These are phyloP conservation scores for Ascodesmis nigricans DNA, from an alignment of 495 filamentous ascomycete genomes.

Conservation along the genomic window DNA sequence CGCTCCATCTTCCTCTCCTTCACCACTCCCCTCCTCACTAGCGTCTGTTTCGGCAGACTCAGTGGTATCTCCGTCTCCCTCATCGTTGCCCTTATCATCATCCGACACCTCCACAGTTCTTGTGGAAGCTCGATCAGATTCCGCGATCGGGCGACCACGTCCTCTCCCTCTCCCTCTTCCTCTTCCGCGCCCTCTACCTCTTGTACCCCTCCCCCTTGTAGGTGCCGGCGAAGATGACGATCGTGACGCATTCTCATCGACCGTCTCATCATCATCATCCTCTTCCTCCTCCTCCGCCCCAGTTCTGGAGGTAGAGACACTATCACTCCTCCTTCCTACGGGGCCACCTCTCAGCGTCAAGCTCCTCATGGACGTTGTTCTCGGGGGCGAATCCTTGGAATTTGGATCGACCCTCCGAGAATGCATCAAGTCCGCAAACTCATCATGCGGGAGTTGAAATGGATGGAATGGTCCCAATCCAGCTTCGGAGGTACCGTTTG, in stretches of 20 bases:
- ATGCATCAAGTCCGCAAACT: conserved; percentile 58
- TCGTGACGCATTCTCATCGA: conserved; percentile 6
- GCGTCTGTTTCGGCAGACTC: no score
- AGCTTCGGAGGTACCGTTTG: conserved; percentile 23
- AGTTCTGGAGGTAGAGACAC: conserved; percentile 21
- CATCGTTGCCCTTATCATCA: conserved; percentile 20
- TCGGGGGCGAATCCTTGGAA: conserved; percentile 35
- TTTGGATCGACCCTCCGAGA: conserved; percentile 37
- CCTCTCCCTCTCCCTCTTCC: conserved; percentile 14
- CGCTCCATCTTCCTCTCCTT: no score
- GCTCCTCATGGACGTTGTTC: conserved; percentile 26
- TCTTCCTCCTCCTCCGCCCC: conserved; percentile 6
- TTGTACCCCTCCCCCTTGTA: conserved; percentile 13
- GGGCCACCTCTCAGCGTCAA: conserved; percentile 18
- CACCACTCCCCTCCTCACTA: no score
- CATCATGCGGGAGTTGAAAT: conserved; percentile 55
- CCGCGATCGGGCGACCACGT: conserved; percentile 10
- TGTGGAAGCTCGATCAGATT: no score
- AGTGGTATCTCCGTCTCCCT: conserved; percentile 27
- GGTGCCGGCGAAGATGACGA: conserved; percentile 12
- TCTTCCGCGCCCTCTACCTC: conserved; percentile 14
- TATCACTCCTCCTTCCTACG: conserved; percentile 26
- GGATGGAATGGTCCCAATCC: conserved; percentile 34
- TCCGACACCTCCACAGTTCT: conserved; percentile 1
- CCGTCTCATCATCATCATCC: conserved; percentile 10